phyloP scores from a whole-genome alignment of 2,329 filamentous ascomycete species.

The Cladosporium sp. region DNA sequence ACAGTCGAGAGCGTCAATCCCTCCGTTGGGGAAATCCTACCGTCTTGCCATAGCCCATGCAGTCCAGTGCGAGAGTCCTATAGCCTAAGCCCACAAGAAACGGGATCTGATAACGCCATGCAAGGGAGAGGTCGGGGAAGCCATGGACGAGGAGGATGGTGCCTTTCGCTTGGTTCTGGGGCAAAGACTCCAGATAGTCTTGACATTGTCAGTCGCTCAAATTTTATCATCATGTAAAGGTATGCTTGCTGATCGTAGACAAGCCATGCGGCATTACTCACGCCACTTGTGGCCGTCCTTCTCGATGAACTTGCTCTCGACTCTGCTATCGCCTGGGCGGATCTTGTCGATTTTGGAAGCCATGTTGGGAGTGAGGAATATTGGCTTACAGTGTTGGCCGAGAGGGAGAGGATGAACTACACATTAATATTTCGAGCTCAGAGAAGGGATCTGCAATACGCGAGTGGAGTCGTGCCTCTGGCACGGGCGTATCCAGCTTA shows the following conservation, averaged over 20 bases:
- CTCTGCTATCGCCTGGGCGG: slow-evolving; percentile 17
- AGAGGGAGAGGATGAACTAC: too few species aligned
- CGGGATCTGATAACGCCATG: slow-evolving; percentile 87
- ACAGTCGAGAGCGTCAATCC: too few species aligned
- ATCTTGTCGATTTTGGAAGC: slow-evolving; percentile 18
- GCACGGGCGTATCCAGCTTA: too few species aligned
- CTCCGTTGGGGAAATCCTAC: slow-evolving; percentile 32
- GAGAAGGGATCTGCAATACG: too few species aligned
- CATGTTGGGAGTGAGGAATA: slow-evolving; percentile 9
- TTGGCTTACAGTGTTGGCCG: too few species aligned
- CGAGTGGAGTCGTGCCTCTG: too few species aligned
- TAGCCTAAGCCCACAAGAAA: slow-evolving; percentile 64
- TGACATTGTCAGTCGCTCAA: not conserved
- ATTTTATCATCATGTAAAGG: not conserved
- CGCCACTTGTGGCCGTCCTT: slow-evolving; percentile 67
- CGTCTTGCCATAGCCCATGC: slow-evolving; percentile 79
- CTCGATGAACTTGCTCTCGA: slow-evolving; percentile 48
- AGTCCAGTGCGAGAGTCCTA: slow-evolving; percentile 76
- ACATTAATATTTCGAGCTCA: too few species aligned
- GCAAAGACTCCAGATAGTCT: slow-evolving; percentile 41
- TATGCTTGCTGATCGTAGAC: too few species aligned
- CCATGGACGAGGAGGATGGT: slow-evolving; percentile 63
- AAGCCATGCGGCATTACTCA: slow-evolving; percentile 21
- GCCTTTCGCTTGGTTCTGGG: slow-evolving; percentile 29
- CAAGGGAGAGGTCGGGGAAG: slow-evolving; percentile 67